A percentile compares a stretch with the other conserved stretches of the same genome.
phyloP scores from a whole-genome alignment of 2,329 filamentous ascomycete species.

The Nigrospora sphaerica region DNA sequence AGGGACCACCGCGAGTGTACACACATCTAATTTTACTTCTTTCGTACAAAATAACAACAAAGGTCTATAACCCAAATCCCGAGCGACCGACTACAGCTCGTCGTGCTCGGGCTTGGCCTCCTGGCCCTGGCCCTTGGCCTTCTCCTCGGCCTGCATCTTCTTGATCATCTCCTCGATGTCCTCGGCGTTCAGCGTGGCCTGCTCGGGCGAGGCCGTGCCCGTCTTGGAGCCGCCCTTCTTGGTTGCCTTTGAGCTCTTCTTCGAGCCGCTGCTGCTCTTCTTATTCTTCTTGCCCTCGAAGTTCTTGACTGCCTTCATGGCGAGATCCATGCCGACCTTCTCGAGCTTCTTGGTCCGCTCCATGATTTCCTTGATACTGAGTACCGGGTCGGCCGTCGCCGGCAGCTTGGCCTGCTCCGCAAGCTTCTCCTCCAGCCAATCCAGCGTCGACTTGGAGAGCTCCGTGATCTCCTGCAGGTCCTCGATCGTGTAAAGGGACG shows the following conservation, averaged over 20 bases:
- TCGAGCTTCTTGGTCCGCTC: constrained; percentile 64
- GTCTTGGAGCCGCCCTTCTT: constrained; percentile 30
- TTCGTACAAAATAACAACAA: constrained; percentile 12
- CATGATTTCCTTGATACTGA: constrained; percentile 66
- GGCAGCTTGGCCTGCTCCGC: constrained; percentile 64
- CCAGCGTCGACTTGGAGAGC: constrained; percentile 52
- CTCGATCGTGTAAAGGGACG: constrained; percentile 63
- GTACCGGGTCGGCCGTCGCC: constrained; percentile 64
- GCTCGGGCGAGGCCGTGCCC: constrained; percentile 24
- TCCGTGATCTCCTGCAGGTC: constrained; percentile 63
- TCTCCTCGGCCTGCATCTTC: constrained; percentile 26
- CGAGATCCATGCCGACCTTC: constrained; percentile 61
- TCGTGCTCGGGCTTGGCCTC: constrained; percentile 17
- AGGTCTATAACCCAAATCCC: constrained; percentile 5
- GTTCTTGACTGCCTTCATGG: constrained; percentile 60
- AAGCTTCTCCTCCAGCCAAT: constrained; percentile 71
- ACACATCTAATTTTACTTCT: constrained; percentile 2
- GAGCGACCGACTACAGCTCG: constrained; percentile 16
- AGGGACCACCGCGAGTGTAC: neutral
- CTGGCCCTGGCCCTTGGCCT: constrained; percentile 11
- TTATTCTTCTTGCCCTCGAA: constrained; percentile 41
- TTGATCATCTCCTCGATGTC: constrained; percentile 50
- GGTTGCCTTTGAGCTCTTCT: constrained; percentile 32
- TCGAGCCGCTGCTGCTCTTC: constrained; percentile 24
- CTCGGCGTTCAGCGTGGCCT: constrained; percentile 34